Conservation (phyloP, 169 alveolate species). For the Cytauxzoon felis region DNA sequence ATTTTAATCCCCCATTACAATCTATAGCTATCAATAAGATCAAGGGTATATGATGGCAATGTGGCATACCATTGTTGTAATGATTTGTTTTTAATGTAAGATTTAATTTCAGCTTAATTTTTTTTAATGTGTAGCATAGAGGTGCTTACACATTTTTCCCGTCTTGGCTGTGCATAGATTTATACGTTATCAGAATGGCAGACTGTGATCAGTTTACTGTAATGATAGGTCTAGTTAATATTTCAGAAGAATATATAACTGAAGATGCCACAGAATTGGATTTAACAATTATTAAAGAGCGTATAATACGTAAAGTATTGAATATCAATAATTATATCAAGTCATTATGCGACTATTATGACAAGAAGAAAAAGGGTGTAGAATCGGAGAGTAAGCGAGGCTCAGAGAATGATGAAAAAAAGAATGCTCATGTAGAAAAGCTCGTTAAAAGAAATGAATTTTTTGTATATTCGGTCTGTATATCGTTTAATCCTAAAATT, state of each 20-base stretch:
- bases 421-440: slow-evolving; percentile 14
- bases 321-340: slow-evolving; percentile 54
- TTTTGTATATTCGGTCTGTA: slow-evolving; percentile 53
- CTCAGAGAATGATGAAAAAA: slow-evolving; percentile 1
- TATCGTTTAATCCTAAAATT: slow-evolving; percentile 41
- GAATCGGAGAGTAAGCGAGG: not conserved
- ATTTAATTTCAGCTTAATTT: too few relatives aligned
- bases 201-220: slow-evolving; percentile 52
- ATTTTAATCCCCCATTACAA: too few relatives aligned
- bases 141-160: too few relatives aligned
- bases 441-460: slow-evolving; percentile 49
- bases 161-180: too few relatives aligned
- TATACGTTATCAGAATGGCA: too few relatives aligned
- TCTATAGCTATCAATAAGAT: too few relatives aligned
- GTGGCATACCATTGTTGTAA: too few relatives aligned
- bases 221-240: slow-evolving; percentile 45
- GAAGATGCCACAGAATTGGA: slow-evolving; percentile 20
- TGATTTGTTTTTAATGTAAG: too few relatives aligned
- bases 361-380: slow-evolving; percentile 8
- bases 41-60: too few relatives aligned
- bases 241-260: slow-evolving; percentile 26
- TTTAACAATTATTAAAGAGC: slow-evolving; percentile 41
- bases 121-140: too few relatives aligned
- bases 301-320: slow-evolving; percentile 53
- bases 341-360: slow-evolving; percentile 46